phyloP scores from a whole-genome alignment of 2,329 filamentous ascomycete genomes.

The Ascochyta pisi region DNA sequence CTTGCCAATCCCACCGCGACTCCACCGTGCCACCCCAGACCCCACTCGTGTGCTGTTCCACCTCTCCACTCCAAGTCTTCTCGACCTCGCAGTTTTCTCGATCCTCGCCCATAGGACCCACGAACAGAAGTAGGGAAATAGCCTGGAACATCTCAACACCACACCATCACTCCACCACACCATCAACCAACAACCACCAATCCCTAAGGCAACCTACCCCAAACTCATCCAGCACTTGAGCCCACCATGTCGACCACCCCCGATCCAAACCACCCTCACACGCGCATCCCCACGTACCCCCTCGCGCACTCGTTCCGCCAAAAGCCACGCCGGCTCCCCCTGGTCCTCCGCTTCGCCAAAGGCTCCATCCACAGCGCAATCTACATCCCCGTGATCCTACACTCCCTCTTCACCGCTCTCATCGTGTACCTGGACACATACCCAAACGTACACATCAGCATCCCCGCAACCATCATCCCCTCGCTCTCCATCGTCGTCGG shows the following conservation, averaged over 20 bases:
- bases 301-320: conserved; percentile 54
- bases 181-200: too few relatives aligned
- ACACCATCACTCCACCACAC: not conserved
- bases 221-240: not conserved
- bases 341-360: conserved; percentile 70
- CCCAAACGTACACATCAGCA: conserved; percentile 57
- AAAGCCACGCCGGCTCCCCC: conserved; percentile 64
- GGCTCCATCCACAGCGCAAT: conserved; percentile 68
- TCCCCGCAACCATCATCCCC: conserved; percentile 67
- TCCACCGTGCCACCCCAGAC: conserved; percentile 11
- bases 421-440: conserved; percentile 64
- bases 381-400: conserved; percentile 62
- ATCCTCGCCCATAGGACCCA: too few relatives aligned
- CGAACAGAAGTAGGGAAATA: too few relatives aligned
- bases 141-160: too few relatives aligned
- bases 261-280: not conserved
- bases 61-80: too few relatives aligned
- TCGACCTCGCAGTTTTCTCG: too few relatives aligned
- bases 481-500: conserved; percentile 70
- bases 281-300: conserved; percentile 51
- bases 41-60: conserved; percentile 9
- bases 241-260: conserved; percentile 9
- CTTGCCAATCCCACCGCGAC: conserved; percentile 5
- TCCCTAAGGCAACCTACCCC: too few relatives aligned
- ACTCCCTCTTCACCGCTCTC: conserved; percentile 64